phyloP scores from a whole-genome alignment of 768 basidiomycete genomes.

The Hygrophorus pudorinus region DNA sequence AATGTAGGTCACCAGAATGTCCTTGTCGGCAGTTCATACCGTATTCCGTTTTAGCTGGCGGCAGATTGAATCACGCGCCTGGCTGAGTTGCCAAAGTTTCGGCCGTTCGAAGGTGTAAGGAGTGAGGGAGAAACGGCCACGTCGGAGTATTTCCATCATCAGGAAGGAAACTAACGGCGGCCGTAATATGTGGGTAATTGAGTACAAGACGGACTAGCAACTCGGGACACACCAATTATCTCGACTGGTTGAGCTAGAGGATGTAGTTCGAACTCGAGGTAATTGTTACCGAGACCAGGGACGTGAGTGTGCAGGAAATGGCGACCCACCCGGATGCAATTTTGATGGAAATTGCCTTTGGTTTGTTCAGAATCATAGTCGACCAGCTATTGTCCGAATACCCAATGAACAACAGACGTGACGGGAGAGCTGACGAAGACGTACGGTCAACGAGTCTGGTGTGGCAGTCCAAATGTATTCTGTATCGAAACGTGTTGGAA shows the following conservation, averaged over 20 bases:
- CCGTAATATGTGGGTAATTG: constrained; percentile 7
- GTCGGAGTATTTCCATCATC: constrained; percentile 54
- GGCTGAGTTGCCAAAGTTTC: constrained; percentile 37
- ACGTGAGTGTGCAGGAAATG: constrained; percentile 40
- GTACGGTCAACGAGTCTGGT: constrained; percentile 40
- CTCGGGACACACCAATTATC: constrained; percentile 34
- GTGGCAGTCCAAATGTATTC: constrained; percentile 53
- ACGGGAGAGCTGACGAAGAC: constrained; percentile 11
- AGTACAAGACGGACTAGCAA: constrained; percentile 1
- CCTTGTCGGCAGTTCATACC: no score
- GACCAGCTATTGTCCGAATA: constrained; percentile 28
- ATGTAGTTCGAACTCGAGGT: constrained; percentile 46
- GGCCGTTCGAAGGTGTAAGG: constrained; percentile 38
- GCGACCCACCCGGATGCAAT: constrained; percentile 26
- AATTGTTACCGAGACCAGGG: constrained; percentile 44
- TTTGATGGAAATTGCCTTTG: constrained; percentile 43
- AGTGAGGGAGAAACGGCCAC: constrained; percentile 44
- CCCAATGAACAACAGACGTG: constrained; percentile 3
- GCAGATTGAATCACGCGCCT: constrained; percentile 27
- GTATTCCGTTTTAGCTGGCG: constrained; percentile 14
- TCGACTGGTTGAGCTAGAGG: constrained; percentile 39
- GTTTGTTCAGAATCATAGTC: constrained; percentile 40
- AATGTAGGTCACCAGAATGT: no score
- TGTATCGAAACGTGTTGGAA: constrained; percentile 55
- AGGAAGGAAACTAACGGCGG: constrained; percentile 42